These are phyloP conservation scores for Lepidium sativum DNA, from an alignment of 345 rosid species.

Conservation along the genomic window DNA sequence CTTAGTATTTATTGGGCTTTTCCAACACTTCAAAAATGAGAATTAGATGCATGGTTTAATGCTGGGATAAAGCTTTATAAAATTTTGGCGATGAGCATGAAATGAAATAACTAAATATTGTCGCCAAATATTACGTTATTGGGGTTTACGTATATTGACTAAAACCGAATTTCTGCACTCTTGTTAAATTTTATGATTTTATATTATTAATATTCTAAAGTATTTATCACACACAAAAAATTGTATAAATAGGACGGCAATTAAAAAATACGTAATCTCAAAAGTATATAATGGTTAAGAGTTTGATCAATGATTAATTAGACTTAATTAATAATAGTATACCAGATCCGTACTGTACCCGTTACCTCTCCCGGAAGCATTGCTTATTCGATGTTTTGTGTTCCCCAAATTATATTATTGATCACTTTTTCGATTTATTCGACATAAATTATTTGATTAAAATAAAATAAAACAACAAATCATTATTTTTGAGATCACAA, in stretches of 20 bases:
- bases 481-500: background rate
- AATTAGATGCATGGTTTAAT: background rate
- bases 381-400: slow-evolving; percentile 1
- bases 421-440: background rate
- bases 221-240: no score
- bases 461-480: background rate
- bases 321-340: background rate
- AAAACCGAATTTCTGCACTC: no score
- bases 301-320: background rate
- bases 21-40: background rate
- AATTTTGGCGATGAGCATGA: no score
- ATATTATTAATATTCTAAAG: no score
- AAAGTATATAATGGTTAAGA: background rate
- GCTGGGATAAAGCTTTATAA: background rate
- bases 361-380: slow-evolving; percentile 6
- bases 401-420: background rate
- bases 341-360: slow-evolving; percentile 22
- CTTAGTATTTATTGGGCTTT: background rate
- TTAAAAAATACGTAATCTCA: no score
- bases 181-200: no score
- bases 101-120: no score
- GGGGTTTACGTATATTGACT: no score
- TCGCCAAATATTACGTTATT: no score
- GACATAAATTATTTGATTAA: background rate
- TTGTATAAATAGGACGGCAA: background rate